Conservation (phyloP, 768 basidiomycete species). For the Phallus indusiatus region DNA sequence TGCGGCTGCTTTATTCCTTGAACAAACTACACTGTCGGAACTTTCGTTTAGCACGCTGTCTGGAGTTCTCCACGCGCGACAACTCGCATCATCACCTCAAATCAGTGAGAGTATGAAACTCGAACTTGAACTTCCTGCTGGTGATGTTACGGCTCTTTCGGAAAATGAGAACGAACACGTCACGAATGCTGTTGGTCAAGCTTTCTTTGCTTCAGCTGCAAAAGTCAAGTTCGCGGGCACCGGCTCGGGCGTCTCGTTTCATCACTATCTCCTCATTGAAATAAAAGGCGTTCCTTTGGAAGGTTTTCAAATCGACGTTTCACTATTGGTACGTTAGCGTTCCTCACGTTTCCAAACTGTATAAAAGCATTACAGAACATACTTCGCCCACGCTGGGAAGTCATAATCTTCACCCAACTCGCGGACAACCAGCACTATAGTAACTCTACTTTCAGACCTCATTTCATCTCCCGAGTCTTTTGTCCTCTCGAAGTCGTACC, state of each 20-base stretch:
- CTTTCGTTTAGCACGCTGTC: constrained; percentile 10
- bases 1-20: constrained; percentile 16
- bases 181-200: constrained; percentile 3
- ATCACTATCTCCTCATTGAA: constrained; percentile 16
- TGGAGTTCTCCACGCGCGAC: constrained; percentile 13
- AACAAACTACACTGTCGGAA: not conserved
- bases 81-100: not conserved
- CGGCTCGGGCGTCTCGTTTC: constrained; percentile 7
- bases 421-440: constrained; percentile 14
- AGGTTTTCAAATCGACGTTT: not conserved
- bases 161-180: constrained; percentile 6
- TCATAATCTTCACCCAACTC: constrained; percentile 32
- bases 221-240: constrained; percentile 13
- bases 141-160: constrained; percentile 1
- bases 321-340: constrained; percentile 14
- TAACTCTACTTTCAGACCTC: too few relatives aligned
- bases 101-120: constrained; percentile 7
- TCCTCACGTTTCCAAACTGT: not conserved
- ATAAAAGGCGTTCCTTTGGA: constrained; percentile 5
- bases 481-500: constrained; percentile 24
- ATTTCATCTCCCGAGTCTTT: constrained; percentile 45
- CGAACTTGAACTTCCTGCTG: constrained; percentile 19
- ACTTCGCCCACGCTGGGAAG: constrained; percentile 25
- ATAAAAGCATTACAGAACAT: constrained; percentile 13
- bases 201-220: not conserved